These are phyloP conservation scores for Peribolospora kevripleyi DNA, from an alignment of 768 basidiomycete genomes.

Conservation along the genomic window DNA sequence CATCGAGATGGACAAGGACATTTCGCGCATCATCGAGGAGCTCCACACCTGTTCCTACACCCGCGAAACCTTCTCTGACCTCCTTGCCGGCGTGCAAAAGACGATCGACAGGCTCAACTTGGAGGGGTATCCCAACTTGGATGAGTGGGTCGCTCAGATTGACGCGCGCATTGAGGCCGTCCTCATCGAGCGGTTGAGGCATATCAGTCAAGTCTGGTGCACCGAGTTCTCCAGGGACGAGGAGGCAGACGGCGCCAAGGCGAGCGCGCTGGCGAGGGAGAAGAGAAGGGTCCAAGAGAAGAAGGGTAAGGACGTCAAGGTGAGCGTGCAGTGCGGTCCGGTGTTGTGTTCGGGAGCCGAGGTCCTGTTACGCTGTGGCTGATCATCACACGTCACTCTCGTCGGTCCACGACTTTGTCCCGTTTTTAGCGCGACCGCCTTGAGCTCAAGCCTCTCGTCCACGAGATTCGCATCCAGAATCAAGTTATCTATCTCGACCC, in stretches of 20 bases:
- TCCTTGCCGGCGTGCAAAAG: constrained; percentile 55
- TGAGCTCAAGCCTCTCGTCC: constrained; percentile 60
- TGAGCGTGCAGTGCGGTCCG: constrained; percentile 13
- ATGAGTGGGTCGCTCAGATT: constrained; percentile 67
- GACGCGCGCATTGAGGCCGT: constrained; percentile 59
- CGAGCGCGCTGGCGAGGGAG: neutral
- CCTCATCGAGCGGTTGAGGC: constrained; percentile 43
- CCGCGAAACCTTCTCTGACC: constrained; percentile 51
- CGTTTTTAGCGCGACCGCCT: constrained; percentile 20
- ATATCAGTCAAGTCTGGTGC: constrained; percentile 70
- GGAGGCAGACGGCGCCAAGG: neutral
- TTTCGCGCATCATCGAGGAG: constrained; percentile 61
- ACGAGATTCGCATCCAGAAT: constrained; percentile 94
- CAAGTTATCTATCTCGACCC: constrained; percentile 98
- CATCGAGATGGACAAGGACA: constrained; percentile 73
- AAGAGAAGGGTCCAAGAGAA: constrained; percentile 26
- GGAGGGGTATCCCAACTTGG: constrained; percentile 84
- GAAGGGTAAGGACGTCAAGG: constrained; percentile 50
- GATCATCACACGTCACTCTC: neutral
- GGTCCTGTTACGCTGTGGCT: neutral
- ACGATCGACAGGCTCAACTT: constrained; percentile 87
- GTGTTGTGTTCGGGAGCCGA: neutral
- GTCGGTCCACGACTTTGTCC: constrained; percentile 2
- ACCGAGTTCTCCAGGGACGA: constrained; percentile 54
- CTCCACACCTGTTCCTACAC: constrained; percentile 68